phyloP scores from a whole-genome alignment of 1,284 basidiomycete species.

The Moesziomyces parantarcticus region DNA sequence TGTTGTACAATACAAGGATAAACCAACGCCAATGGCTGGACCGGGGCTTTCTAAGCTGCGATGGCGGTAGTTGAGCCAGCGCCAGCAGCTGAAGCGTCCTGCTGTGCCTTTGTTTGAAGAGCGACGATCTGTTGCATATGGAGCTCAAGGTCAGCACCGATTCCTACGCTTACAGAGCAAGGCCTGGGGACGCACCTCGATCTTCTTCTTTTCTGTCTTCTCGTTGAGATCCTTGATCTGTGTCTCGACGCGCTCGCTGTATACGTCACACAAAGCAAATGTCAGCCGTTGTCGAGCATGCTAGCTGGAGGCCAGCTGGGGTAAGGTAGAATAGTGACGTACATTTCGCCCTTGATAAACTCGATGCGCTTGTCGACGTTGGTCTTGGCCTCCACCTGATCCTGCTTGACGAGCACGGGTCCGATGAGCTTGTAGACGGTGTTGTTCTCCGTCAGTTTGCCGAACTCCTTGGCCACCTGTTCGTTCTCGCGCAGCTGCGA shows the following conservation, averaged over 20 bases:
- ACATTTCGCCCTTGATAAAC: constrained; percentile 92
- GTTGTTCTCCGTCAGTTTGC: constrained; percentile 79
- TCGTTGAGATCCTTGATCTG: constrained; percentile 52
- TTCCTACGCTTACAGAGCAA: neutral
- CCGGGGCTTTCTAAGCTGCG: constrained; percentile 3
- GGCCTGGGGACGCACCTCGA: constrained; percentile 28
- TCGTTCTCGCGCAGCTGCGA: constrained; percentile 91
- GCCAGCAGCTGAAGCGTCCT: constrained; percentile 17
- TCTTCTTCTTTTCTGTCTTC: constrained; percentile 54
- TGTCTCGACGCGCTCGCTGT: constrained; percentile 48
- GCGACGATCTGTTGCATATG: constrained; percentile 37
- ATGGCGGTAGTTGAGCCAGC: constrained; percentile 2
- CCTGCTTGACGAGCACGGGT: constrained; percentile 89
- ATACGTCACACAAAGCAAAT: neutral
- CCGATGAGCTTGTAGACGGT: constrained; percentile 92
- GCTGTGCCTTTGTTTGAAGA: constrained; percentile 51
- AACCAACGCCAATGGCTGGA: neutral
- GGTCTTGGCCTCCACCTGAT: constrained; percentile 83
- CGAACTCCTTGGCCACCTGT: constrained; percentile 91
- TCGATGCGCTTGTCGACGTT: constrained; percentile 92
- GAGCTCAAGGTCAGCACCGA: neutral
- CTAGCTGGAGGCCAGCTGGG: neutral
- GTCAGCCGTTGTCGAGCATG: neutral
- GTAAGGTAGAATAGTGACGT: too few species aligned
- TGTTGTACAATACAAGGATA: constrained; percentile 30